phyloP scores from a whole-genome alignment of 202 grass and related monocot species.

The Bolboschoenoplectus hybrid region DNA sequence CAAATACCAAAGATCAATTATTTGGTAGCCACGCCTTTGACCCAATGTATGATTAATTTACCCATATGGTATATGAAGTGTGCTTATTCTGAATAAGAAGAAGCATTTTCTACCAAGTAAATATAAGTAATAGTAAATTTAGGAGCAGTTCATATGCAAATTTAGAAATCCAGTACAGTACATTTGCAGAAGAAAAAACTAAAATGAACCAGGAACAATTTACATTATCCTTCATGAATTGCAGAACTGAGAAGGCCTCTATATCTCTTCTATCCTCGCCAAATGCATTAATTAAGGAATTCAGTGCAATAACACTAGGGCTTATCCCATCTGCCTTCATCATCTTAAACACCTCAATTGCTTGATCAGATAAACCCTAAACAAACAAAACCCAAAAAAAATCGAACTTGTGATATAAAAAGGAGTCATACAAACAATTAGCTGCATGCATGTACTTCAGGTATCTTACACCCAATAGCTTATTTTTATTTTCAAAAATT shows the following conservation, averaged over 20 bases:
- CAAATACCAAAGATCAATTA: constrained; percentile 24
- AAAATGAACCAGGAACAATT: constrained; percentile 19
- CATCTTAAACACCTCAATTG: constrained; percentile 80
- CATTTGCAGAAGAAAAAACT: constrained; percentile 31
- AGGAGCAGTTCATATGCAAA: neutral
- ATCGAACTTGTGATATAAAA: neutral
- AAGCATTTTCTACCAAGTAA: neutral
- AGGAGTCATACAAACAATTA: neutral
- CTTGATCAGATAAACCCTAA: constrained; percentile 89
- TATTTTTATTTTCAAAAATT: neutral
- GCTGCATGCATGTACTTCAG: constrained; percentile 13
- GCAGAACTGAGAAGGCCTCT: constrained; percentile 88
- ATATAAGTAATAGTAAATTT: constrained; percentile 25
- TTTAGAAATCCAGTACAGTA: constrained; percentile 4
- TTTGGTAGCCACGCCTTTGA: constrained; percentile 18
- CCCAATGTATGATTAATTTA: neutral
- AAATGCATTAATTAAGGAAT: constrained; percentile 94
- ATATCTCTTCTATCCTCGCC: constrained; percentile 85
- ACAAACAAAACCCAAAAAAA: constrained; percentile 25
- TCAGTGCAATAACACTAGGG: constrained; percentile 73
- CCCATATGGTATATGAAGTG: neutral
- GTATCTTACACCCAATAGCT: neutral
- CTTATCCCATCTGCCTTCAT: constrained; percentile 89
- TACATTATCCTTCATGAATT: constrained; percentile 98
- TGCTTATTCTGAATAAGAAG: constrained; percentile 1